Conservation (phyloP, 2,329 filamentous ascomycete species). For the Penicillium freii region DNA sequence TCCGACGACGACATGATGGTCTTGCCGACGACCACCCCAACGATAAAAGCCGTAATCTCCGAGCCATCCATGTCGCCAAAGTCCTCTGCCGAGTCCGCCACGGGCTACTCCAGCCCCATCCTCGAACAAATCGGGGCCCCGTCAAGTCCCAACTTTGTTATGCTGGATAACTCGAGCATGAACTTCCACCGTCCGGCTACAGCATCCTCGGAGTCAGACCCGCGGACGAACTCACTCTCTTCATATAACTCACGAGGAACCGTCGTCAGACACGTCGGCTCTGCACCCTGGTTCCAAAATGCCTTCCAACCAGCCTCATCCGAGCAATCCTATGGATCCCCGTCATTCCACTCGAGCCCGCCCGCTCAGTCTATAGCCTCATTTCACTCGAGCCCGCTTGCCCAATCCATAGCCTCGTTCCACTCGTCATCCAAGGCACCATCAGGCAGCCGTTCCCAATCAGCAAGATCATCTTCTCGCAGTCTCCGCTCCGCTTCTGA, state of each 20-base stretch:
- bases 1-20: constrained; percentile 37
- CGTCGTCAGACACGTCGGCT: constrained; percentile 39
- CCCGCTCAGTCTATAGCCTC: constrained; percentile 36
- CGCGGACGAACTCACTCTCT: constrained; percentile 41
- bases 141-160: constrained; percentile 41
- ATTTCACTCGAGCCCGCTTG: constrained; percentile 43
- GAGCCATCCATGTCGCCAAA: constrained; percentile 31
- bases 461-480: constrained; percentile 35
- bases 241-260: constrained; percentile 44
- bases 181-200: constrained; percentile 37
- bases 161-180: constrained; percentile 31
- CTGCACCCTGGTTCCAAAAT: constrained; percentile 35
- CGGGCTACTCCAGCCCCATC: constrained; percentile 43
- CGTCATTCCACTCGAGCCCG: constrained; percentile 43
- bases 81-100: constrained; percentile 23
- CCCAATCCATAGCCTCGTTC: constrained; percentile 33
- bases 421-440: constrained; percentile 36
- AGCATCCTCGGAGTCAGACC: constrained; percentile 32
- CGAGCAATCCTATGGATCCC: constrained; percentile 35
- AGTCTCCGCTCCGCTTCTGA: constrained; percentile 36
- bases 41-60: constrained; percentile 39
- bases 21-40: constrained; percentile 34
- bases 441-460: constrained; percentile 32
- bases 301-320: constrained; percentile 35
- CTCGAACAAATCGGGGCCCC: constrained; percentile 38